phyloP scores from a whole-genome alignment of 345 rosid species.

The Camelina hispida region DNA sequence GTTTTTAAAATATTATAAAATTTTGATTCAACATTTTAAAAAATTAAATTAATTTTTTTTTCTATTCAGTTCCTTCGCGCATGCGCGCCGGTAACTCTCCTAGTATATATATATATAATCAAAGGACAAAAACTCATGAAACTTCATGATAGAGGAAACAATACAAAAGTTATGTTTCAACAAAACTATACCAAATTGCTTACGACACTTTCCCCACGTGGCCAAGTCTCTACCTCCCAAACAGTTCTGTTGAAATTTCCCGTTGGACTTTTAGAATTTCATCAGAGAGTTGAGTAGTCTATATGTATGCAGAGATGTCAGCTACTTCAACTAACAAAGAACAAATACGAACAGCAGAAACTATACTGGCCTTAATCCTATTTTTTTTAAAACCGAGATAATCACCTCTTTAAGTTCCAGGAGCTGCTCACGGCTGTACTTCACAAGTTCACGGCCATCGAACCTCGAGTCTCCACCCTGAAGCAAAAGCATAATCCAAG shows the following conservation, averaged over 20 bases:
- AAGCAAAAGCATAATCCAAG: slow-evolving; percentile 15
- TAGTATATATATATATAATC: too few relatives aligned
- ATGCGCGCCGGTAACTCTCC: too few relatives aligned
- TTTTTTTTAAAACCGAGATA: background rate
- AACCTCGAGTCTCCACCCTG: slow-evolving; percentile 56
- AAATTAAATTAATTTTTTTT: too few relatives aligned
- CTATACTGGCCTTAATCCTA: slow-evolving; percentile 1
- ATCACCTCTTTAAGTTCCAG: slow-evolving; percentile 69
- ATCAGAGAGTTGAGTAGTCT: slow-evolving; percentile 56
- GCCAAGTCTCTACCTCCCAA: slow-evolving; percentile 71
- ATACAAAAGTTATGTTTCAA: slow-evolving; percentile 8
- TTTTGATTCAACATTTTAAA: too few relatives aligned
- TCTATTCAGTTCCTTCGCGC: too few relatives aligned
- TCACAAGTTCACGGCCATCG: slow-evolving; percentile 65
- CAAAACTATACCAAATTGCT: slow-evolving; percentile 41
- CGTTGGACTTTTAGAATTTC: slow-evolving; percentile 65
- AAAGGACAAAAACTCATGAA: slow-evolving; percentile 13
- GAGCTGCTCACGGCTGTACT: slow-evolving; percentile 71
- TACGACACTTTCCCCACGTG: slow-evolving; percentile 63
- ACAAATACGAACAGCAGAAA: background rate
- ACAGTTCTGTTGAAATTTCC: slow-evolving; percentile 69
- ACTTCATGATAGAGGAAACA: slow-evolving; percentile 15
- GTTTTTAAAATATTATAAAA: too few relatives aligned
- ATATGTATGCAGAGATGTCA: slow-evolving; percentile 20
- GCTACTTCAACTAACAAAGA: slow-evolving; percentile 10